These are phyloP conservation scores for Candida anglica DNA, from an alignment of 805 yeast species.

Conservation along the genomic window DNA sequence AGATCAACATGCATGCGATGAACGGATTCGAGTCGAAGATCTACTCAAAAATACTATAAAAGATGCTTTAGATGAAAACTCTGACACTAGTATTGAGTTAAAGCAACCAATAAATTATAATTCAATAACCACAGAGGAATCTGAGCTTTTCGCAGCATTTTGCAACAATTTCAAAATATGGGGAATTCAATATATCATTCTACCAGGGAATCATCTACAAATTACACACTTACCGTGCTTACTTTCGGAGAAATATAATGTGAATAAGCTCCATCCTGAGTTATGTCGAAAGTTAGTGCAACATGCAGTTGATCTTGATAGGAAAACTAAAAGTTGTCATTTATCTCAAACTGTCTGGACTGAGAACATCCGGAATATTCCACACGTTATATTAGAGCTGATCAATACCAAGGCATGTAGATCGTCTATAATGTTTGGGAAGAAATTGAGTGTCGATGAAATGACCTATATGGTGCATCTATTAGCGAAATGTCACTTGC, in stretches of 20 bases:
- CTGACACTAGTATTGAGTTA: conserved; percentile 10
- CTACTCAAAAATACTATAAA: conserved; percentile 35
- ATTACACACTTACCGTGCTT: conserved; percentile 45
- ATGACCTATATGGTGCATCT: conserved; percentile 41
- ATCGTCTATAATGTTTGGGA: conserved; percentile 71
- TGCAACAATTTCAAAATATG: conserved; percentile 29
- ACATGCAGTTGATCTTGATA: background rate
- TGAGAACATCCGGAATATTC: conserved; percentile 28
- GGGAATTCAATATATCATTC: conserved; percentile 36
- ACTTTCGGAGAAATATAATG: conserved; percentile 23
- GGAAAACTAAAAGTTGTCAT: background rate
- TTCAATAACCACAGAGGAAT: conserved; percentile 24
- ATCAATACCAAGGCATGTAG: conserved; percentile 65
- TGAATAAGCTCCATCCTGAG: background rate
- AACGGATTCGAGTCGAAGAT: conserved; percentile 60
- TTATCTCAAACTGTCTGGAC: background rate
- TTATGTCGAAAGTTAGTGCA: too few species aligned
- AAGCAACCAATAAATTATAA: conserved; percentile 6
- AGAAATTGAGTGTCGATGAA: conserved; percentile 35
- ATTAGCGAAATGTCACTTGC: conserved; percentile 49
- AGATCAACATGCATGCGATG: conserved; percentile 89
- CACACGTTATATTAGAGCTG: conserved; percentile 45
- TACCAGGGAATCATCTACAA: background rate
- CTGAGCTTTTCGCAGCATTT: conserved; percentile 23
- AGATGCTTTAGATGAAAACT: conserved; percentile 15